Evolutionary conservation across 2,329 filamentous ascomycete species (phyloP).

Genomic region (Penicillium italicum): DNA sequence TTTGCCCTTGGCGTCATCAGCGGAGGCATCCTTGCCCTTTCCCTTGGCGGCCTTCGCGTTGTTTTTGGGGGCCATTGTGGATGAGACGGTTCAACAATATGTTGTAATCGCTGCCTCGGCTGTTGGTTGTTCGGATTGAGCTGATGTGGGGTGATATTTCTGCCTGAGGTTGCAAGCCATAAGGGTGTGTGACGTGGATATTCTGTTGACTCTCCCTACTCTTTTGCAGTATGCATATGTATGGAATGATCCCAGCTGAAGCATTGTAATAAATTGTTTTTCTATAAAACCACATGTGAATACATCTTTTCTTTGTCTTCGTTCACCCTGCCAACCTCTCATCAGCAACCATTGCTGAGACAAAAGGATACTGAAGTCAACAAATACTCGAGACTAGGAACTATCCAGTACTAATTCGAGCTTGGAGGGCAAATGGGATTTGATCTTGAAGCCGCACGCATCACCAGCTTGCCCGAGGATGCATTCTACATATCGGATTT

Average conservation of each 20-base stretch:
- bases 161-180: slow-evolving; percentile 5
- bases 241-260: not conserved
- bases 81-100: not conserved
- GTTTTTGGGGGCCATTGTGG: slow-evolving; percentile 43
- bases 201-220: not conserved
- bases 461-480: slow-evolving; percentile 32
- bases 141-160: slow-evolving; percentile 4
- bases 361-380: not conserved
- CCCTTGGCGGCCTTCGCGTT: slow-evolving; percentile 33
- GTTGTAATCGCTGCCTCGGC: not conserved
- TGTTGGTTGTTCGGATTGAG: not conserved
- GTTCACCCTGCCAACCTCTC: not conserved
- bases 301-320: not conserved
- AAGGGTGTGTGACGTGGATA: slow-evolving; percentile 1
- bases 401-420: not conserved
- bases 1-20: slow-evolving; percentile 31
- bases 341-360: not conserved
- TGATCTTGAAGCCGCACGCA: slow-evolving; percentile 31
- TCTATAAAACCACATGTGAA: not conserved
- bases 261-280: not conserved
- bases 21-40: slow-evolving; percentile 40
- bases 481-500: slow-evolving; percentile 88
- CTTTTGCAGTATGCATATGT: not conserved
- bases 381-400: not conserved
- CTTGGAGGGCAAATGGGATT: slow-evolving; percentile 7